Base-by-base conservation (phyloP, 345 rosid genomes). In the Rubroshorea leprosula region DNA sequence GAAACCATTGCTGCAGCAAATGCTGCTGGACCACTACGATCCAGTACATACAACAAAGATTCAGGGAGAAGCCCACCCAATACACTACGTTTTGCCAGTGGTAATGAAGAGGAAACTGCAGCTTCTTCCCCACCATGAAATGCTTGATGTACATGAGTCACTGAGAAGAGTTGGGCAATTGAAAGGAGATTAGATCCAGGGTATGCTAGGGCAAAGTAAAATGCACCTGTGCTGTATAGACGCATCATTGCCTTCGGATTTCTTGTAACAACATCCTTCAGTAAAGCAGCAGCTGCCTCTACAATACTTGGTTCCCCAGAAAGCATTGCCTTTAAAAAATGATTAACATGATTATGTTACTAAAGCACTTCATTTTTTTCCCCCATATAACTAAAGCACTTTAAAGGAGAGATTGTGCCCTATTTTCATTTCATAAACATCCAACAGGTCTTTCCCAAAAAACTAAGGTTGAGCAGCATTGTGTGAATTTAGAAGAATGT, bases 81-180 rank as follows among this genome's bases (percentile, higher is more conserved):
- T 58, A 87, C 99, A 49, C 99, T 93, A 58, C 95, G 83, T 75
- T 93, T 93, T 51, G 99, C 99, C 54, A 93, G 85, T 58, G 97
- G 97, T 65, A 93, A 67, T 51, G 99, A 89, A 11, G 96, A 79
- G 51, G 99, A 87, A 68, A 93, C 95, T 68, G 99, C 95, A 70
- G 99, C 99, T 74, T 93, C 96, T 79, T 93, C 97, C 52, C 99
- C 99, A 54, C 99, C 99, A 80, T 93, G 99, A 72, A 93, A 93
- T 59, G 99, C 97, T 84, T 93, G 99, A 79, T 87, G 96, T 63
- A 89, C 86, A 63, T 93, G 99, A 76, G 99, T 93, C 41, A 70
- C 84, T 6, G 91, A 75, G 76, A 93, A 93, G 55, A 93, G 88
- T 71, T 87, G 97, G 55, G 99, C 86, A 53, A 93, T 89, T 19